Evolutionary conservation across 2,329 filamentous ascomycete species (phyloP).

Genomic region (Fusarium sp.): DNA sequence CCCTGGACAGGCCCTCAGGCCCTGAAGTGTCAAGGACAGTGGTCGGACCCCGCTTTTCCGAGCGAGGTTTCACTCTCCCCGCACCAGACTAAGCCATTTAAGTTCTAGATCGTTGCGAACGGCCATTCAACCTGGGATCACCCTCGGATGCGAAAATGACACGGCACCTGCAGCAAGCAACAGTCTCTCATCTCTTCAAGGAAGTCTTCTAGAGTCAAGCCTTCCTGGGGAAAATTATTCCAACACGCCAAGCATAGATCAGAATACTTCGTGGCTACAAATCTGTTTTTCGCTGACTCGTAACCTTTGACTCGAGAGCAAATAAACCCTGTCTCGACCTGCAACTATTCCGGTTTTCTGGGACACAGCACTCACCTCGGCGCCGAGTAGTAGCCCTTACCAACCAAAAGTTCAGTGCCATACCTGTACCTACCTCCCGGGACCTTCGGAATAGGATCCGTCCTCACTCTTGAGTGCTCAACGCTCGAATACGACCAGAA

Average conservation of each 20-base stretch:
- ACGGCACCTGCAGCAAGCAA: constrained; percentile 24
- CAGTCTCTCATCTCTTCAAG: background rate
- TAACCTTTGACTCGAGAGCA: background rate
- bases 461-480: constrained; percentile 10
- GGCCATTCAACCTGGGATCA: constrained; percentile 9
- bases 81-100: constrained; percentile 37
- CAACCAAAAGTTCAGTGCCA: background rate
- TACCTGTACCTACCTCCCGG: background rate
- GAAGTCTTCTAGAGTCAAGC: constrained; percentile 2
- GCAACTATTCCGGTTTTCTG: background rate
- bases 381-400: background rate
- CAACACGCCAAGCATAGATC: constrained; percentile 1
- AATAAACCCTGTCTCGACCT: background rate
- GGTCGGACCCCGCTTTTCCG: constrained; percentile 37
- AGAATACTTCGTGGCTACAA: background rate
- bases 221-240: constrained; percentile 20
- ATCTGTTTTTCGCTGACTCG: background rate
- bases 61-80: constrained; percentile 39
- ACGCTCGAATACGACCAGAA: constrained; percentile 11
- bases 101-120: constrained; percentile 28
- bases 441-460: constrained; percentile 20
- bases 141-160: constrained; percentile 28
- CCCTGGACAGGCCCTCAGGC: constrained; percentile 3
- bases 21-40: constrained; percentile 5
- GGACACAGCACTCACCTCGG: background rate